These are phyloP conservation scores for Vaccinium vitisidaea DNA, from an alignment of 148 eudicot species.

Conservation along the genomic window DNA sequence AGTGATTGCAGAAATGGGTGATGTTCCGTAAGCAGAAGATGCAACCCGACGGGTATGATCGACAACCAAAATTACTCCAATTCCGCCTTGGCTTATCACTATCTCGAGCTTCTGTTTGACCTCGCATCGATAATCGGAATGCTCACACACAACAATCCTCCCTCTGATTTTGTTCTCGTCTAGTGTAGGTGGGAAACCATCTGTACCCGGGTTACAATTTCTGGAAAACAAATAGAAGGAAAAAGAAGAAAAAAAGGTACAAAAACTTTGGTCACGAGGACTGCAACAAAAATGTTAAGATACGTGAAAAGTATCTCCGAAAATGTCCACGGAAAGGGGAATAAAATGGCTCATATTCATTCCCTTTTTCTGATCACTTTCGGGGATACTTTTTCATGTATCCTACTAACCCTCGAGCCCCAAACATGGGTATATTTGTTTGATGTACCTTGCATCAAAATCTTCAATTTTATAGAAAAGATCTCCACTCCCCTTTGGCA, in stretches of 20 bases:
- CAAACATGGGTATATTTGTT: not conserved
- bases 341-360: too few species aligned
- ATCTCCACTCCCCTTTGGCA: constrained; percentile 27
- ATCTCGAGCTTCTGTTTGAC: constrained; percentile 18
- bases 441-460: constrained; percentile 36
- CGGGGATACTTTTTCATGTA: too few species aligned
- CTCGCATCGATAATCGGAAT: constrained; percentile 14
- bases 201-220: constrained; percentile 26
- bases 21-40: constrained; percentile 32
- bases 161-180: constrained; percentile 46
- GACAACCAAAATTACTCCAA: constrained; percentile 44
- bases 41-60: constrained; percentile 29
- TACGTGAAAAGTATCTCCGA: too few species aligned
- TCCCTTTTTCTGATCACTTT: too few species aligned
- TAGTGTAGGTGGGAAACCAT: constrained; percentile 29
- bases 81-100: constrained; percentile 31
- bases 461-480: not conserved
- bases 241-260: not conserved
- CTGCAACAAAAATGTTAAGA: not conserved
- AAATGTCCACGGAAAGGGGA: too few species aligned
- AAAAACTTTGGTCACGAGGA: not conserved
- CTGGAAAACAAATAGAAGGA: constrained; percentile 26
- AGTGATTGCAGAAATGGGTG: constrained; percentile 45
- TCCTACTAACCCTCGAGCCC: too few species aligned
- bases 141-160: constrained; percentile 50